Evolutionary conservation across 1,139 yeast species (phyloP), one percentile per base, ranked within the genome.

Genomic region (Saccharomyces pastorianus): DNA sequence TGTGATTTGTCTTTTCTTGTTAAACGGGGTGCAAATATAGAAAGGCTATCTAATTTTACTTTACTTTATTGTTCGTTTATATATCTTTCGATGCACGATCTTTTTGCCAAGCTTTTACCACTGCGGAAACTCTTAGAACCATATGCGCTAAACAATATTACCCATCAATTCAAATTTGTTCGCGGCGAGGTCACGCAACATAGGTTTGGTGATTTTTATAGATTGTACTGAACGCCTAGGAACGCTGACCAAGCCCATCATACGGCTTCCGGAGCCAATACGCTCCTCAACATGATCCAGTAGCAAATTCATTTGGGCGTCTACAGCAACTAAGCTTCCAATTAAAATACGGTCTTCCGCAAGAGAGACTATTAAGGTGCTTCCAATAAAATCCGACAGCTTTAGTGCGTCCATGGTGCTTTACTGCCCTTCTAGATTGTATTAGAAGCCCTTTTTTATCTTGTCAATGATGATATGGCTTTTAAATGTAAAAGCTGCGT

Each of bases 181-280:
- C 11, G 48, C 41, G n/a, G 53, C 31, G 27, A 64, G 31, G 3
- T 52, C 51, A 26, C 54, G 52, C 49, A 62, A 27, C 31, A 54
- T 54, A 1, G 47, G 42, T 13, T 57, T 49, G 2, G 56, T 48
- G 7, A 66, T 53, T 50, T 56, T 55, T 6, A 67, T 58, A 1
- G 63, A 55, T 8, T 52, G 48, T 7, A 67, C 64, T 14, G 69
- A 55, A 6, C 49, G 49, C 32, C 58, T 56, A 2, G 71, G 71
- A 1, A 68, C 67, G 56, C 71, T 67, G 6, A 68, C 69, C 8
- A 68, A 53, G 2, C 71, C 71, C 52, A 68, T 56, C 29, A 53
- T 52, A 26, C 65, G 54, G 23, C 50, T 50, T 1, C 51, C 54
- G 14, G 49, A 26, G 27, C 51, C 44, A 28, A 55, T 50, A 23